These are phyloP conservation scores for Paraphoma chrysanthemicola DNA, from an alignment of 2,329 filamentous ascomycete genomes.

Conservation along the genomic window DNA sequence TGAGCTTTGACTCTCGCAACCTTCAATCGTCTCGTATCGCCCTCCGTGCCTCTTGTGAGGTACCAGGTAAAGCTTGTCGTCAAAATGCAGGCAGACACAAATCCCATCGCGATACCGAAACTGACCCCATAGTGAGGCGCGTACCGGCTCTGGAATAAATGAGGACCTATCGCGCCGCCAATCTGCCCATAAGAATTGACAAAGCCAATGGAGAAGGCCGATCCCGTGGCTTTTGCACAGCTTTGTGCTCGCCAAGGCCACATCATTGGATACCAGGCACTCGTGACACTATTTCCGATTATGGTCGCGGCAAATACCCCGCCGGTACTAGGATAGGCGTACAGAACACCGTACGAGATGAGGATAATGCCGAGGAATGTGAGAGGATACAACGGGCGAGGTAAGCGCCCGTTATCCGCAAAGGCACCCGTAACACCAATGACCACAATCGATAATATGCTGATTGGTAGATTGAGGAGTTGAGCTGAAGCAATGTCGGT, in stretches of 20 bases:
- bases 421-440: conserved; percentile 51
- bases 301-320: conserved; percentile 51
- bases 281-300: conserved; percentile 19
- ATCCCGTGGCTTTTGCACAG: conserved; percentile 43
- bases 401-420: conserved; percentile 39
- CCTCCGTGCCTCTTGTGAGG: conserved; percentile 51
- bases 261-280: conserved; percentile 38
- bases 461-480: conserved; percentile 17
- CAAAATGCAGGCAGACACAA: conserved; percentile 49
- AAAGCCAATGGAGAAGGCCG: conserved; percentile 54
- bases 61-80: conserved; percentile 51
- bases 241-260: conserved; percentile 52
- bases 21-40: conserved; percentile 39
- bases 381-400: conserved; percentile 49
- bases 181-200: conserved; percentile 55
- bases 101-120: conserved; percentile 48
- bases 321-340: conserved; percentile 37
- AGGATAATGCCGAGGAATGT: conserved; percentile 55
- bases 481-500: conserved; percentile 19
- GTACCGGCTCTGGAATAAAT: conserved; percentile 53
- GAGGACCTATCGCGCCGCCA: conserved; percentile 54
- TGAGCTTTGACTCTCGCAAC: conserved; percentile 19
- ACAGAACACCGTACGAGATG: conserved; percentile 44
- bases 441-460: conserved; percentile 53
- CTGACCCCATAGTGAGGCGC: conserved; percentile 50